Evolutionary conservation across 306 rosid genomes (phyloP), one percentile per base, ranked within the genome.

Genomic region (Ceratonia siliqua): DNA sequence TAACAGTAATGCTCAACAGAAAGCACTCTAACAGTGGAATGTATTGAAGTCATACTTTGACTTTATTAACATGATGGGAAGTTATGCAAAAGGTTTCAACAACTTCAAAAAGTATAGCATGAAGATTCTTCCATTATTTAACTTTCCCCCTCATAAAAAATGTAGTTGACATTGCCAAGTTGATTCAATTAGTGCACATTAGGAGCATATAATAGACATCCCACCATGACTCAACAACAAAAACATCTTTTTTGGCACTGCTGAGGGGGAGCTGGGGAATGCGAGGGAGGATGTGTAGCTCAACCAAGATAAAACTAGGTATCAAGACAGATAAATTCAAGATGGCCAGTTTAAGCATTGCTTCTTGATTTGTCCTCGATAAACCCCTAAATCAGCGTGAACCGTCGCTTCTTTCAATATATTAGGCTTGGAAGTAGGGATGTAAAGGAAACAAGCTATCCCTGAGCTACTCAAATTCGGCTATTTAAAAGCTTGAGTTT

Each of bases 371-470:
- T 58, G 30, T 6, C 39, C 71, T 67, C 17, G 10, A 35, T 73
- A 54, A 8, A 56, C 14, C 14, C 66, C 35, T 52, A 55, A 61
- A 63, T 46, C 25, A n/a, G 8, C 2, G 70, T 45, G 55, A 83
- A 62, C 32, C 3, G 67, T 64, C 41, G 36, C 0, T 45, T 55
- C 52, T 35, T 55, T 71, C 32, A 15, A 50, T 53, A 54, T 46
- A 49, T 15, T 6, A 38, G 42, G 6, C 8, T 36, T 3, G 10
- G 32, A 17, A 22, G 15, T 9, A 11, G 4, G 4, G 45, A 15
- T 11, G 3, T 41, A 41, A 9, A 41, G 9, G 45, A 41, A 41
- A 14, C 3, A 1, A 41, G 45, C 42, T 38, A 38, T 2, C 9
- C 9, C 0, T 38, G 42, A 41, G 15, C 45, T 41, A 41, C 45